Conservation (phyloP, 768 basidiomycete species). For the Filobasidium floriforme region DNA sequence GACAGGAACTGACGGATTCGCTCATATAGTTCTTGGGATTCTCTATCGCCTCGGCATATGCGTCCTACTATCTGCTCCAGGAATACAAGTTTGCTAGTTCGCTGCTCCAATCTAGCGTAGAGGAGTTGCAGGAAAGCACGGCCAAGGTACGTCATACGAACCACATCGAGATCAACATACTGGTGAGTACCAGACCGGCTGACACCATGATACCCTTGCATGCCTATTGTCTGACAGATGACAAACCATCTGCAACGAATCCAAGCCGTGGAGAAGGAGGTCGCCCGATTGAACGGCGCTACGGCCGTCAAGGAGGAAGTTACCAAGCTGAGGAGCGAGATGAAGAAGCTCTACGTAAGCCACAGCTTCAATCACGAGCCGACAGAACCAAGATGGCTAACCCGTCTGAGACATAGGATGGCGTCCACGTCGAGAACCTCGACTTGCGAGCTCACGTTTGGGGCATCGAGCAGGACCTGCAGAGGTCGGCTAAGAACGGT, state of each 20-base stretch:
- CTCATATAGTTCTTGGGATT: constrained; percentile 62
- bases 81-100: constrained; percentile 84
- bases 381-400: neutral
- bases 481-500: constrained; percentile 24
- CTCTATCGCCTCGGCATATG: constrained; percentile 75
- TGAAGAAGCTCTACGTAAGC: constrained; percentile 66
- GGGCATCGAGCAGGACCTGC: constrained; percentile 45
- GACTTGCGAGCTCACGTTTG: constrained; percentile 45
- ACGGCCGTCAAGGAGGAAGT: constrained; percentile 75
- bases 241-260: constrained; percentile 40
- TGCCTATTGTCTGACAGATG: constrained; percentile 32
- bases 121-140: constrained; percentile 74
- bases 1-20: neutral
- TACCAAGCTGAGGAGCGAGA: constrained; percentile 64
- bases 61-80: constrained; percentile 78
- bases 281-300: constrained; percentile 62
- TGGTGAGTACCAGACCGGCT: too few species aligned
- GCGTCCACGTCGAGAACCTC: constrained; percentile 42
- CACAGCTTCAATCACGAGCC: neutral
- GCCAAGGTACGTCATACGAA: constrained; percentile 55
- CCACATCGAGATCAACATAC: neutral
- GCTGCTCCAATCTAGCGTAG: constrained; percentile 77
- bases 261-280: constrained; percentile 79
- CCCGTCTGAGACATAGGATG: constrained; percentile 37
- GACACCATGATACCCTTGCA: neutral